Percentiles rank a stretch among this genome's conserved stretches.
Evolutionary conservation across 2,329 filamentous ascomycete species (phyloP).

Genomic region (Calonectria crousiana): DNA sequence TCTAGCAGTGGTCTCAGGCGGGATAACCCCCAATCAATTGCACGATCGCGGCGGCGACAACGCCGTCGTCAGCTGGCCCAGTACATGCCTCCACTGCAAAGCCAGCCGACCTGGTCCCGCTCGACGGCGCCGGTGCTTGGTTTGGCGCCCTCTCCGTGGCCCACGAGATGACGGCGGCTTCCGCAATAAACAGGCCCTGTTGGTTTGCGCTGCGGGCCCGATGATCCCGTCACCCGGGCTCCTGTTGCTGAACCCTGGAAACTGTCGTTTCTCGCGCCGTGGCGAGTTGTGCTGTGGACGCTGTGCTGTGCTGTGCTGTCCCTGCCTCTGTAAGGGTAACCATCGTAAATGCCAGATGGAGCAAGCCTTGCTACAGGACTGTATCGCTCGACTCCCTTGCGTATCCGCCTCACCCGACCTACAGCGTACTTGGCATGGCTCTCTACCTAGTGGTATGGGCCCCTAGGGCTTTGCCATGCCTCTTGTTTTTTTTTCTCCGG

Average conservation of each 20-base stretch:
- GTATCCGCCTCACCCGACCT: constrained; percentile 33
- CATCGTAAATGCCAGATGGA: constrained; percentile 5
- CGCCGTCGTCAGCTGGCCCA: constrained; percentile 31
- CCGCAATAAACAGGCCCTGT: constrained; percentile 36
- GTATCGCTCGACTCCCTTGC: constrained; percentile 36
- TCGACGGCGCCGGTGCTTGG: constrained; percentile 37
- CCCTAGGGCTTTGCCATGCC: not conserved
- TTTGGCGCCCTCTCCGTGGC: constrained; percentile 27
- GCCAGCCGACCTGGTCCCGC: constrained; percentile 35
- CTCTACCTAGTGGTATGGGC: constrained; percentile 4
- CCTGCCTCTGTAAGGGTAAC: not conserved
- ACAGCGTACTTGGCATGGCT: not conserved
- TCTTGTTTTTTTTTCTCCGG: not conserved
- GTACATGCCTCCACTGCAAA: constrained; percentile 29
- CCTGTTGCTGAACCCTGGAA: constrained; percentile 27
- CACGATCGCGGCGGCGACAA: constrained; percentile 25
- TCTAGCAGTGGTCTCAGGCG: constrained; percentile 26
- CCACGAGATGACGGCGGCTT: constrained; percentile 36
- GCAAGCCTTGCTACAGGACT: constrained; percentile 10
- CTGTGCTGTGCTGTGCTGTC: constrained; percentile 33
- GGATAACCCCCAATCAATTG: constrained; percentile 22
- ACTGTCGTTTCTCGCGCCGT: constrained; percentile 29
- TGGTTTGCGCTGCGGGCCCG: constrained; percentile 34
- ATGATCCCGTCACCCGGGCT: constrained; percentile 35
- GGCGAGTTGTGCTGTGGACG: constrained; percentile 25